Conservation (phyloP, 2,329 filamentous ascomycete genomes). For the Colletotrichum sp. region DNA sequence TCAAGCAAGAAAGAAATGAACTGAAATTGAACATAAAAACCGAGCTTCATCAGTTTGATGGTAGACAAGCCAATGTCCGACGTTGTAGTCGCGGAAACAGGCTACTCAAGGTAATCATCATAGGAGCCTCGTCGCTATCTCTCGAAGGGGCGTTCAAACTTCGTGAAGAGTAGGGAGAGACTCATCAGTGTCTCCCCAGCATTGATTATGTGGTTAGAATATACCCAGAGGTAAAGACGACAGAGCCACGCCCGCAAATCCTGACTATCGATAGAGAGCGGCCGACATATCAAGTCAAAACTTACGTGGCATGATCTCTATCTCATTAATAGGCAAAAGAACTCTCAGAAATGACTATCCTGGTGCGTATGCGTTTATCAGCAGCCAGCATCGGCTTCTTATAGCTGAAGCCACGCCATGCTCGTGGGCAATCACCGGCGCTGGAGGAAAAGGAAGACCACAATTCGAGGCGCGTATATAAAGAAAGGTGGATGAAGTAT, state of each 20-base stretch:
- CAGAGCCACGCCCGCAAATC: neutral
- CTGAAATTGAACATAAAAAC: neutral
- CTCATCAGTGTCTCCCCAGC: rapidly evolving
- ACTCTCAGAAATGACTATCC: neutral
- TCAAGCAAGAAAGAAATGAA: rapidly evolving
- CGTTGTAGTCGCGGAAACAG: too few relatives aligned
- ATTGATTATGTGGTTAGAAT: rapidly evolving
- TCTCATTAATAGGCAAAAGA: neutral
- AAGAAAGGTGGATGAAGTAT: too few relatives aligned
- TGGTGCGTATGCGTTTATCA: neutral
- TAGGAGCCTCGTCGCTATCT: too few relatives aligned
- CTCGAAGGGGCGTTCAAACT: rapidly evolving
- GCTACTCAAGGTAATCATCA: too few relatives aligned
- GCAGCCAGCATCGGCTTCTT: neutral
- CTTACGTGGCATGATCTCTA: neutral
- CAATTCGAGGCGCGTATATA: too few relatives aligned
- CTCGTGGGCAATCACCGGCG: too few relatives aligned
- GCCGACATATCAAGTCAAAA: rapidly evolving
- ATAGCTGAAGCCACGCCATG: neutral
- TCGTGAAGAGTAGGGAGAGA: too few relatives aligned
- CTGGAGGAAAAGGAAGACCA: too few relatives aligned
- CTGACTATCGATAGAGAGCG: neutral
- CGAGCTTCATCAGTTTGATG: neutral
- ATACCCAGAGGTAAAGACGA: neutral
- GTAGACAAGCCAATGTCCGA: too few relatives aligned